These are phyloP conservation scores for Eucalyptus lansdowneana DNA, from an alignment of 345 rosid genomes.

Conservation along the genomic window DNA sequence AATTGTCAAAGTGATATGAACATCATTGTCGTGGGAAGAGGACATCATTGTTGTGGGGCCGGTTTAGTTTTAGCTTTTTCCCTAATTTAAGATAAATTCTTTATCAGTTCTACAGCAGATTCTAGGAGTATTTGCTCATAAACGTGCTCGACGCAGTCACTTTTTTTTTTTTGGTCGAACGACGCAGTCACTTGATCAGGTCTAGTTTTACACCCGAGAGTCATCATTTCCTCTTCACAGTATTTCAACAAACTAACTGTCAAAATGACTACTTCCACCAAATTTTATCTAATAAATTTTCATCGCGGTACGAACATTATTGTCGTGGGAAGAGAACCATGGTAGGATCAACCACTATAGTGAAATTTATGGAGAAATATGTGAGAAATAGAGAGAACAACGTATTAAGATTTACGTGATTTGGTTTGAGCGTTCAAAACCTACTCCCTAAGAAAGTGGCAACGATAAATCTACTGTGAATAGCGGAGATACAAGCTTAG, in stretches of 20 bases:
- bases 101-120: not conserved
- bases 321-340: too few species aligned
- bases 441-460: not conserved
- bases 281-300: not conserved
- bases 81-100: not conserved
- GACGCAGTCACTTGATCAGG: not conserved
- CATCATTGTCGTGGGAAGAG: too few species aligned
- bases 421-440: rapidly evolving
- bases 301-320: too few species aligned
- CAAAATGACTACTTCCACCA: not conserved
- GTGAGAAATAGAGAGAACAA: too few species aligned
- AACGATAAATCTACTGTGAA: not conserved
- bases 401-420: too few species aligned
- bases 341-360: too few species aligned
- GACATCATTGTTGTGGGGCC: too few species aligned
- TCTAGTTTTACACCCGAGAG: not conserved
- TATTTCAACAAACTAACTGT: not conserved
- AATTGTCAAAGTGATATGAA: too few species aligned
- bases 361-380: too few species aligned
- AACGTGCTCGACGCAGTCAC: not conserved
- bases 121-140: not conserved
- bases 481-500: not conserved
- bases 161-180: too few species aligned
- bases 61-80: not conserved
- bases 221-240: not conserved